Percentiles rank a stretch among this genome's conserved stretches.
These are phyloP conservation scores for Exophiala alcalophila DNA, from an alignment of 2,329 filamentous ascomycete species.

Conservation along the genomic window DNA sequence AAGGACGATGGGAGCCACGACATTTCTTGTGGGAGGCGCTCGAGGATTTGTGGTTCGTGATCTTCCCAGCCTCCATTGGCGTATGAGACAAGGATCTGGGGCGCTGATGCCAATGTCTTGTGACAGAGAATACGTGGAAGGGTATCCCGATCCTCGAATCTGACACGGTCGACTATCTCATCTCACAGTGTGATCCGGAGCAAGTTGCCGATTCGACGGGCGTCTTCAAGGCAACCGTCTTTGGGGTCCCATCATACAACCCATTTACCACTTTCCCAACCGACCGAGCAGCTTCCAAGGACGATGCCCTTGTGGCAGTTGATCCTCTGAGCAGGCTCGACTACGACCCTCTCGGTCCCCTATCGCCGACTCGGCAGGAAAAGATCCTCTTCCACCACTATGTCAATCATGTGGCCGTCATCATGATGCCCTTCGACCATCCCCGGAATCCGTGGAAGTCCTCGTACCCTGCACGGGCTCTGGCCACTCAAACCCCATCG, in stretches of 20 bases:
- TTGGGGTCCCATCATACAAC: not conserved
- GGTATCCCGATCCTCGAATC: slow-evolving; percentile 1
- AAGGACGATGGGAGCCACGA: slow-evolving; percentile 1
- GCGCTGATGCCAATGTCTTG: not conserved
- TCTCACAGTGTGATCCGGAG: slow-evolving; percentile 5
- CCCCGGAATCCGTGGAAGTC: slow-evolving; percentile 26
- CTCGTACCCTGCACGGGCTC: slow-evolving; percentile 24
- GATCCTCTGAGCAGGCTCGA: not conserved
- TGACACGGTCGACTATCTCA: slow-evolving; percentile 12
- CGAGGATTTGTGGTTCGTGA: not conserved
- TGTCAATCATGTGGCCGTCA: slow-evolving; percentile 21
- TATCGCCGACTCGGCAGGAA: slow-evolving; percentile 20
- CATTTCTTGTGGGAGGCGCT: not conserved
- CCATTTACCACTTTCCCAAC: slow-evolving; percentile 4
- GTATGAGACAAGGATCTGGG: not conserved
- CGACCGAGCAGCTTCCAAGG: not conserved
- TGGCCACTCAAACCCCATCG: slow-evolving; percentile 9
- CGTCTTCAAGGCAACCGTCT: not conserved
- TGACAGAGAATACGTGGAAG: slow-evolving; percentile 4
- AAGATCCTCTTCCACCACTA: slow-evolving; percentile 26
- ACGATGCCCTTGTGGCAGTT: not conserved
- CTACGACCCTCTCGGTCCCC: not conserved
- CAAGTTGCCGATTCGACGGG: not conserved
- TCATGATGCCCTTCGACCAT: slow-evolving; percentile 30
- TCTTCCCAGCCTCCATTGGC: too few relatives aligned